phyloP scores from a whole-genome alignment of 2,329 filamentous ascomycete species.

The Dactylellina drechsleri region DNA sequence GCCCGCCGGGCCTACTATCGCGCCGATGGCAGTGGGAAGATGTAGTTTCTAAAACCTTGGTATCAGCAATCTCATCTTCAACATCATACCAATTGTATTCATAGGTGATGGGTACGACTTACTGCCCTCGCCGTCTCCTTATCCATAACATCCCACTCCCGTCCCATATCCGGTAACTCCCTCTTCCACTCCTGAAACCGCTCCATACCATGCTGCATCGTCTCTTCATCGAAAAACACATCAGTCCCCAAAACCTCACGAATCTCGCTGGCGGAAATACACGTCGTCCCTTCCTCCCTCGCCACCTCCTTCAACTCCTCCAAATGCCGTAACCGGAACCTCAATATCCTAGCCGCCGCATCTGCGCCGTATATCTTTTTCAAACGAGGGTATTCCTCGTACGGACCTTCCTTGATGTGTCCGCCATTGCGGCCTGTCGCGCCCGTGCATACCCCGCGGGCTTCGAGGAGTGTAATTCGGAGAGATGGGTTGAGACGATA shows the following conservation, averaged over 20 bases:
- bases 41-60: constrained; percentile 45
- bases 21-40: constrained; percentile 56
- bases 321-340: constrained; percentile 65
- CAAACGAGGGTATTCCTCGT: constrained; percentile 63
- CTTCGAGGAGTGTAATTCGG: constrained; percentile 66
- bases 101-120: constrained; percentile 52
- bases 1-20: constrained; percentile 62
- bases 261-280: constrained; percentile 60
- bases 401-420: constrained; percentile 65
- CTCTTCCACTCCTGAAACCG: constrained; percentile 60
- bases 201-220: constrained; percentile 60
- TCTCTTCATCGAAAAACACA: constrained; percentile 62
- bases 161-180: constrained; percentile 62
- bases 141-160: constrained; percentile 61
- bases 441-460: constrained; percentile 65
- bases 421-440: constrained; percentile 69
- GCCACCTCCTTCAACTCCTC: constrained; percentile 63
- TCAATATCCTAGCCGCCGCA: constrained; percentile 62
- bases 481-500: constrained; percentile 53
- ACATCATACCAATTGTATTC: neutral
- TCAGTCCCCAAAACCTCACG: constrained; percentile 65
- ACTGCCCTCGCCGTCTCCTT: constrained; percentile 60
- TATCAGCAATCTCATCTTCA: too few relatives aligned
- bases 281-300: constrained; percentile 58
- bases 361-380: constrained; percentile 60